Evolutionary conservation across 2,329 filamentous ascomycete genomes (phyloP).

Genomic region (Aspergillus eucalypticola): DNA sequence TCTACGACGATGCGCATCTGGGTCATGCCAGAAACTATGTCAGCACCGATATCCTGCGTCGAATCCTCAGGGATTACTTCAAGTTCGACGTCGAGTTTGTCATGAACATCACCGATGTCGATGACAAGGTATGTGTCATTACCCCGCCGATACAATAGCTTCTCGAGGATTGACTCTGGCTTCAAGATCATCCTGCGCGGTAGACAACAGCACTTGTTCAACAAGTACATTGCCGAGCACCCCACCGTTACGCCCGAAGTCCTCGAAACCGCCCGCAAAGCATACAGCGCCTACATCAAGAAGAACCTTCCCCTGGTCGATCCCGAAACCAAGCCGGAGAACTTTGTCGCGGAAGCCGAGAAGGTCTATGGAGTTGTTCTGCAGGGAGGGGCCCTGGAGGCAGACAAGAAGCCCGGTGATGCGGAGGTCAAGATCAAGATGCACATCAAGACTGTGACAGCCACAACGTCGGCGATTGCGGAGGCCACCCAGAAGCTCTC

Average conservation of each 20-base stretch:
- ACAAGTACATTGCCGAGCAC: slow-evolving; percentile 62
- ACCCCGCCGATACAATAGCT: not conserved
- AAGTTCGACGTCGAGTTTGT: slow-evolving; percentile 80
- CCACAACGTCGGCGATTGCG: slow-evolving; percentile 55
- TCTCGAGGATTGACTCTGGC: slow-evolving; percentile 10
- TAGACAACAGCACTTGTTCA: slow-evolving; percentile 75
- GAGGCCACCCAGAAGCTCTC: slow-evolving; percentile 30
- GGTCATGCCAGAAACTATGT: slow-evolving; percentile 90
- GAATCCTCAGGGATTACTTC: slow-evolving; percentile 81
- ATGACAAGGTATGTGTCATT: slow-evolving; percentile 62
- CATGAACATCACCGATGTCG: slow-evolving; percentile 89
- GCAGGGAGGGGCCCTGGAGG: slow-evolving; percentile 56
- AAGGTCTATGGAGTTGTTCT: slow-evolving; percentile 57
- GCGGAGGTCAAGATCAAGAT: slow-evolving; percentile 86
- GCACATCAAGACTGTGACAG: slow-evolving; percentile 68
- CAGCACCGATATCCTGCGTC: slow-evolving; percentile 81
- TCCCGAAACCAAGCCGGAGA: slow-evolving; percentile 46
- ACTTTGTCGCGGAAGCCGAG: slow-evolving; percentile 51
- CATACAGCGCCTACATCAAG: slow-evolving; percentile 60
- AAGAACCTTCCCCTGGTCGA: slow-evolving; percentile 65
- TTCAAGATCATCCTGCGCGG: slow-evolving; percentile 63
- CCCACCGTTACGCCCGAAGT: slow-evolving; percentile 48
- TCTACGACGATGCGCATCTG: slow-evolving; percentile 78
- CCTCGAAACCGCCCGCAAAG: slow-evolving; percentile 51
- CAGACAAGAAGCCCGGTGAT: slow-evolving; percentile 63